Conservation (phyloP, 2,329 filamentous ascomycete genomes). For the Clonostachys sp. region DNA sequence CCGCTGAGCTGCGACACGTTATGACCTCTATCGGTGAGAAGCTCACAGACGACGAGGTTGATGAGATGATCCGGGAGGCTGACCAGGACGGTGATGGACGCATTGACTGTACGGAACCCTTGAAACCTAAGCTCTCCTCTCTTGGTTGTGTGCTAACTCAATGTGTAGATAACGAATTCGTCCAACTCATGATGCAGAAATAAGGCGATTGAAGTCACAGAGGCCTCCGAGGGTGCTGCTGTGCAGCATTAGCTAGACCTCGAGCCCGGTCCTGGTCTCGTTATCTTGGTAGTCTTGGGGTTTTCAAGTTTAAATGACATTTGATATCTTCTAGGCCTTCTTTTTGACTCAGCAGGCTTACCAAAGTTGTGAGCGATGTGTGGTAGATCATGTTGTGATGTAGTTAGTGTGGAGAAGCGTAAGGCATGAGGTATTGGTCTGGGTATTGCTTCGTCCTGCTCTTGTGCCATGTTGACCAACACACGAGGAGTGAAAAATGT, state of each 20-base stretch:
- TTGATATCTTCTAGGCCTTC: too few relatives aligned
- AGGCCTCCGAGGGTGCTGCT: neutral
- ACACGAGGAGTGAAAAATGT: too few relatives aligned
- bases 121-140: neutral
- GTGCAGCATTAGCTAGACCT: too few relatives aligned
- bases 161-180: slow-evolving; percentile 73
- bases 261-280: too few relatives aligned
- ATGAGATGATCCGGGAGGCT: slow-evolving; percentile 90
- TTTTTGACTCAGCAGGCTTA: too few relatives aligned
- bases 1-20: slow-evolving; percentile 81
- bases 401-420: slow-evolving; percentile 7
- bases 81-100: slow-evolving; percentile 86
- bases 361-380: too few relatives aligned
- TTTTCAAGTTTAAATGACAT: too few relatives aligned
- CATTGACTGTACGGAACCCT: slow-evolving; percentile 68
- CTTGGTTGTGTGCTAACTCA: slow-evolving; percentile 9
- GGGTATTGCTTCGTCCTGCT: too few relatives aligned
- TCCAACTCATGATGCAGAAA: slow-evolving; percentile 96
- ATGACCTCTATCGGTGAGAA: slow-evolving; percentile 93
- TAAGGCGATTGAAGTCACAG: slow-evolving; percentile 34
- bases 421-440: neutral
- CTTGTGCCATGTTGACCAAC: too few relatives aligned
- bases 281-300: too few relatives aligned
- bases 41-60: slow-evolving; percentile 84
- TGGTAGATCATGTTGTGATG: slow-evolving; percentile 2